Evolutionary conservation across 2,329 filamentous ascomycete species (phyloP).

Genomic region (Fusarium circinatum): DNA sequence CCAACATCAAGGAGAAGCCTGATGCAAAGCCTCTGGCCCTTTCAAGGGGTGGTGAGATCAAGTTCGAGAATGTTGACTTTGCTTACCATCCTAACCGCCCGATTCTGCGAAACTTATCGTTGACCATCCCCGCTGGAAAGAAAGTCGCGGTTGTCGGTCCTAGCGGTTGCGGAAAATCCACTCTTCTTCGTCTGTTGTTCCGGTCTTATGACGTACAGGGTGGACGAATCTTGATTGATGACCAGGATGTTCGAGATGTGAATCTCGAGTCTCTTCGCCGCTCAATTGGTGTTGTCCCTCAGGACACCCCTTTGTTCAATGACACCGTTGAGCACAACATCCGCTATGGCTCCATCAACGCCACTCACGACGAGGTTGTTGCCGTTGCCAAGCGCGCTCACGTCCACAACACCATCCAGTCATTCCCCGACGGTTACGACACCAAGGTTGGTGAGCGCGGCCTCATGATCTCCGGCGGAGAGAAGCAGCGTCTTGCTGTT

Average conservation of each 20-base stretch:
- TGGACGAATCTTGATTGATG: conserved; percentile 90
- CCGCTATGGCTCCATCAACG: conserved; percentile 85
- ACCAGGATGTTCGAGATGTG: conserved; percentile 88
- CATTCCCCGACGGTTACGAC: conserved; percentile 87
- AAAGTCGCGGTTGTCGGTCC: conserved; percentile 97
- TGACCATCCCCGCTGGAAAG: conserved; percentile 94
- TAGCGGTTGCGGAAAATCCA: conserved; percentile 96
- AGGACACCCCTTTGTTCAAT: conserved; percentile 97
- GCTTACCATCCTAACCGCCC: conserved; percentile 88
- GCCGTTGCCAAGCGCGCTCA: conserved; percentile 84
- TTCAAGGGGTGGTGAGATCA: conserved; percentile 84
- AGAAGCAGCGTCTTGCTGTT: conserved; percentile 91
- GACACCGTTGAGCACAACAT: conserved; percentile 97
- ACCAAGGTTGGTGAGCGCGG: conserved; percentile 94
- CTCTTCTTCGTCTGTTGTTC: conserved; percentile 89
- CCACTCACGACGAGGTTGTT: conserved; percentile 76
- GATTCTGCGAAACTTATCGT: conserved; percentile 83
- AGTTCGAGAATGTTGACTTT: conserved; percentile 94
- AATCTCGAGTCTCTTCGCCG: conserved; percentile 83
- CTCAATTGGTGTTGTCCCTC: conserved; percentile 93
- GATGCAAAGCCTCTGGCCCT: conserved; percentile 79
- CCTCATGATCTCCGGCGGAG: conserved; percentile 95
- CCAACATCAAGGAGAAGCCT: conserved; percentile 81
- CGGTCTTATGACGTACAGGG: conserved; percentile 90
- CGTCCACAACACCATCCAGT: conserved; percentile 83